These are phyloP conservation scores for Phytophthora niederhauseri DNA, from an alignment of 352 stramenopile species.

Conservation along the genomic window DNA sequence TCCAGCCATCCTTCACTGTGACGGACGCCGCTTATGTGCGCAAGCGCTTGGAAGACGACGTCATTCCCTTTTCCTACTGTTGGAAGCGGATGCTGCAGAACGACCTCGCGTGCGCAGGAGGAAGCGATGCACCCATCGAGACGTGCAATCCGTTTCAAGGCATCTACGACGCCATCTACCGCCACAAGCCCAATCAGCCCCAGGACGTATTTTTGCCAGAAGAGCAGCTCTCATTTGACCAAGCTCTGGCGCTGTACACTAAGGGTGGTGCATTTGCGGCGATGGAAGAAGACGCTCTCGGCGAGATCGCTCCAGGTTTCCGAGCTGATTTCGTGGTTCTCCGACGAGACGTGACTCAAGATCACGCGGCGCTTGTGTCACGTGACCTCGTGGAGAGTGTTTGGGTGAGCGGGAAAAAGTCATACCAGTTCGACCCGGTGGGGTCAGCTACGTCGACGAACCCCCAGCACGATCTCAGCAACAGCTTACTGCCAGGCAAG, in stretches of 20 bases:
- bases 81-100: slow-evolving; percentile 85
- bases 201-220: slow-evolving; percentile 64
- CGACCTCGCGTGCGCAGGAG: slow-evolving; percentile 80
- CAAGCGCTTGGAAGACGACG: slow-evolving; percentile 66
- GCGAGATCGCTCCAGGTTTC: slow-evolving; percentile 59
- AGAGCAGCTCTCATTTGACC: slow-evolving; percentile 71
- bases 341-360: slow-evolving; percentile 51
- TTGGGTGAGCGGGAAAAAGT: slow-evolving; percentile 64
- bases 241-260: slow-evolving; percentile 87
- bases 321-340: slow-evolving; percentile 80
- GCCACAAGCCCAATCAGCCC: slow-evolving; percentile 52
- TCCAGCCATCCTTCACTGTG: slow-evolving; percentile 90
- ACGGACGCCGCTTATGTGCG: slow-evolving; percentile 84
- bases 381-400: slow-evolving; percentile 66
- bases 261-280: slow-evolving; percentile 70
- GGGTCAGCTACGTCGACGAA: not conserved
- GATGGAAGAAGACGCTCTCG: slow-evolving; percentile 61
- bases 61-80: slow-evolving; percentile 78
- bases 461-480: slow-evolving; percentile 48
- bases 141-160: slow-evolving; percentile 89
- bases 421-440: slow-evolving; percentile 49
- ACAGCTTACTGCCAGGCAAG: slow-evolving; percentile 71
- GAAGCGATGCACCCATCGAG: slow-evolving; percentile 88
- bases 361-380: slow-evolving; percentile 49
- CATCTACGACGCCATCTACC: slow-evolving; percentile 90